Evolutionary conservation across 2,329 filamentous ascomycete genomes (phyloP).

Genomic region (Pseudovirgaria hyperparasitica): DNA sequence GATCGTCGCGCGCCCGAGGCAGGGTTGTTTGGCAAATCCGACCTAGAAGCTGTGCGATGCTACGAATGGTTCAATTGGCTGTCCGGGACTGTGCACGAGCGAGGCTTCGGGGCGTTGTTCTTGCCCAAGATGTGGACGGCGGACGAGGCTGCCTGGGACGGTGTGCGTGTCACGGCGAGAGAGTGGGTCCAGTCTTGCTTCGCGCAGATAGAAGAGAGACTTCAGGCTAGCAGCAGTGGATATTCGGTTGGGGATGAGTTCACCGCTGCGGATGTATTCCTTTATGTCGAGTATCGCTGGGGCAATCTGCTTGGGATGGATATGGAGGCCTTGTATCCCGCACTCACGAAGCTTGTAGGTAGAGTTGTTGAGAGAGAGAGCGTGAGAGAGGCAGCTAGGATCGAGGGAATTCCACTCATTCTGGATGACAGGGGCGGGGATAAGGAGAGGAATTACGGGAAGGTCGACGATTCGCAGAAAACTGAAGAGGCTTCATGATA

Average conservation of each 20-base stretch:
- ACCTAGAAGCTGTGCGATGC: slow-evolving; percentile 8
- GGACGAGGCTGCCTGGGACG: slow-evolving; percentile 6
- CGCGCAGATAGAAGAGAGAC: slow-evolving; percentile 7
- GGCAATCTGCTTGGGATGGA: slow-evolving; percentile 6
- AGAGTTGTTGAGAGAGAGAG: slow-evolving; percentile 7
- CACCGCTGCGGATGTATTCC: slow-evolving; percentile 10
- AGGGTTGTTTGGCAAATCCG: slow-evolving; percentile 8
- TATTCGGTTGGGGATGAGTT: slow-evolving; percentile 10
- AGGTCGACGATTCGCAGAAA: too few species aligned
- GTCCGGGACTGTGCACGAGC: slow-evolving; percentile 10
- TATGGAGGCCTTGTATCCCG: slow-evolving; percentile 10
- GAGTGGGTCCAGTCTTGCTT: slow-evolving; percentile 6
- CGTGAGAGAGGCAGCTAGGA: slow-evolving; percentile 6
- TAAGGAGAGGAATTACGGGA: too few species aligned
- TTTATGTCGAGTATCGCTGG: slow-evolving; percentile 13
- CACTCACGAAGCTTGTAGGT: slow-evolving; percentile 7
- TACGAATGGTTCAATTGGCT: slow-evolving; percentile 13
- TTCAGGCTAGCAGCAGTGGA: slow-evolving; percentile 7
- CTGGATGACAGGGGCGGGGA: too few species aligned
- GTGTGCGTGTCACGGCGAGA: slow-evolving; percentile 5
- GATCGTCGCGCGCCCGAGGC: slow-evolving; percentile 8
- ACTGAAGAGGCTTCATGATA: too few species aligned
- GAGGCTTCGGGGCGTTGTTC: slow-evolving; percentile 10
- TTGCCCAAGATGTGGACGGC: slow-evolving; percentile 8
- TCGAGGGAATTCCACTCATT: too few species aligned